A percentile compares a stretch with the other conserved stretches of the same genome.
These are phyloP conservation scores for Paecilomyces sp. DNA, from an alignment of 2,329 filamentous ascomycete species.

Conservation along the genomic window DNA sequence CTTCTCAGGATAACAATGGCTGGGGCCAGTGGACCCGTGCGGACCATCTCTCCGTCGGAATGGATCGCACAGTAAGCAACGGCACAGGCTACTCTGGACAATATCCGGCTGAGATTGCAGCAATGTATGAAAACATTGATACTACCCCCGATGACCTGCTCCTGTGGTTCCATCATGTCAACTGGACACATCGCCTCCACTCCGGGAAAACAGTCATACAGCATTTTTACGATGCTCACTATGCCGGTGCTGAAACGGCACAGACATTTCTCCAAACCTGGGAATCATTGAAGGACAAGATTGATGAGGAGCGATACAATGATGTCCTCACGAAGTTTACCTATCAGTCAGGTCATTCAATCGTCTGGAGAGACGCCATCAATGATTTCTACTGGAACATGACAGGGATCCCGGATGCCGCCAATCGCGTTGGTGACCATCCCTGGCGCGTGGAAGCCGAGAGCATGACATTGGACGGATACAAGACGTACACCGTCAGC, in stretches of 20 bases:
- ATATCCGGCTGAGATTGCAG: constrained; percentile 56
- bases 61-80: constrained; percentile 63
- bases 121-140: constrained; percentile 51
- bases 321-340: constrained; percentile 52
- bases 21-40: constrained; percentile 70
- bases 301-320: constrained; percentile 55
- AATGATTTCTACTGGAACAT: constrained; percentile 57
- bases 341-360: constrained; percentile 62
- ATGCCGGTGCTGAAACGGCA: constrained; percentile 52
- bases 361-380: constrained; percentile 65
- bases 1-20: constrained; percentile 58
- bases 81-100: constrained; percentile 61
- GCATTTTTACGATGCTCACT: constrained; percentile 60
- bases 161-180: constrained; percentile 69
- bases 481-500: constrained; percentile 45
- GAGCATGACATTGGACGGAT: constrained; percentile 54
- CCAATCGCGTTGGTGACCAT: constrained; percentile 52
- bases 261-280: constrained; percentile 51
- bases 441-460: constrained; percentile 64
- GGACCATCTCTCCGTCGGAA: constrained; percentile 53
- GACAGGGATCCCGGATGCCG: constrained; percentile 53
- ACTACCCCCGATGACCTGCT: constrained; percentile 62
- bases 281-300: constrained; percentile 47
- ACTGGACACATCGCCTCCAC: constrained; percentile 56
- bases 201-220: constrained; percentile 62